Percentiles rank a stretch among this genome's conserved stretches.
Evolutionary conservation across 23 red algal genomes (phyloP).

Genomic region (Gracilaria vermiculophylla): DNA sequence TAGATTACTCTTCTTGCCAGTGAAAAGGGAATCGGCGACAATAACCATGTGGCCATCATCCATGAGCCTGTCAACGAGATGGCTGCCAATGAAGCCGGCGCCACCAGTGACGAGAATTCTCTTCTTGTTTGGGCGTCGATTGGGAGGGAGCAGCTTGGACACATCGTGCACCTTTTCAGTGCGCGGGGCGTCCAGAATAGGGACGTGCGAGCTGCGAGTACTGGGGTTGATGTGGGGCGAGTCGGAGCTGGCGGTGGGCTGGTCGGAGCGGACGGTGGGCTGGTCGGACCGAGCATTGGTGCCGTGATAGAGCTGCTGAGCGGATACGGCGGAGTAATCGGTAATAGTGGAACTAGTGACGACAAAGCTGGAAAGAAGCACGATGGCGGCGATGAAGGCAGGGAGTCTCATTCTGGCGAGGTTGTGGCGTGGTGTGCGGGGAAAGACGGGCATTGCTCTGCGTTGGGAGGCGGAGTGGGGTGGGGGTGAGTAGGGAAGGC

Average conservation of each 20-base stretch:
- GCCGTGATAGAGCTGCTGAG: background rate
- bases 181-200: slow-evolving; percentile 30
- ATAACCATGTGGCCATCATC: slow-evolving; percentile 97
- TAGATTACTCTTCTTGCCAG: slow-evolving; percentile 92
- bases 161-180: slow-evolving; percentile 57
- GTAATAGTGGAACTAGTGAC: slow-evolving; percentile 19
- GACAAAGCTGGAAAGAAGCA: slow-evolving; percentile 17
- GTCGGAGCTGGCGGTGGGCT: background rate
- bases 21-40: slow-evolving; percentile 94
- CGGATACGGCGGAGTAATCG: background rate
- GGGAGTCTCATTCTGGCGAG: slow-evolving; percentile 16
- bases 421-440: background rate
- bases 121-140: slow-evolving; percentile 75
- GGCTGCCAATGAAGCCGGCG: slow-evolving; percentile 97
- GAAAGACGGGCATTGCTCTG: background rate
- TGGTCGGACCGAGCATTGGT: background rate
- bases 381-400: background rate
- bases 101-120: slow-evolving; percentile 97
- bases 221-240: background rate
- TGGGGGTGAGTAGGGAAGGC: background rate
- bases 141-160: slow-evolving; percentile 79
- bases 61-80: slow-evolving; percentile 95
- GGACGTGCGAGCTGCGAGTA: slow-evolving; percentile 1
- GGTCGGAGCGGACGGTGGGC: background rate
- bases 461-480: background rate